Evolutionary conservation across 176 grass and related monocot species (phyloP), one percentile per base, ranked within the genome.

Genomic region (Phoenix roebelenii): DNA sequence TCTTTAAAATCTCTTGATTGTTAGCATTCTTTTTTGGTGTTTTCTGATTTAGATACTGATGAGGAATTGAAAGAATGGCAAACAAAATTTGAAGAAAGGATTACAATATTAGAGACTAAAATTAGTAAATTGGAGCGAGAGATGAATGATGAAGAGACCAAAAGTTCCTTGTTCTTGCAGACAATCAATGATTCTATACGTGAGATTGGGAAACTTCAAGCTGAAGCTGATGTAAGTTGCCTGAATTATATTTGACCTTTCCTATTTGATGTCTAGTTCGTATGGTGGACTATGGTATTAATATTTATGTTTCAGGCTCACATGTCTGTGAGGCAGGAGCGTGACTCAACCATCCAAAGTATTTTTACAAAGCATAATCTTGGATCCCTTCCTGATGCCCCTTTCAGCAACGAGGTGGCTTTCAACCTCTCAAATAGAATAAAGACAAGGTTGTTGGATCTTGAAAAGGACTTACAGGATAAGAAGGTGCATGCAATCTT

Each of bases 11-110:
- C 14, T 44, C 35, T 12, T 44, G 35, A 44, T 44, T 44, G 10
- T 44, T 44, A 44, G 57, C 29, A 16, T 1, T 19, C 26, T 35
- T 50, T 17, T 59, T 50, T 70, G 4, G 50, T 22, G 17, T 50
- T 25, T 56, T 54, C 53, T 78, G 52, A 51, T 86, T 72, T 79
- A 96, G 91, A 90, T 85, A 87, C 91, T 14, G 83, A 96, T 19
- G 91, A 96, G 68, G 91, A 96, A 62, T 65, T 96, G 63, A 87
- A 80, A 77, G 86, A 96, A 65, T 96, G 91, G 86, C 91, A 96
- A 69, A 75, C 71, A 26, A 96, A 96, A 87, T 96, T 96, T 90
- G 72, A 96, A 71, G 91, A 96, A 82, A 87, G 72, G 61, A 90
- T 96, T 74, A 65, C 75, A 28, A 48, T 84, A 57, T 67, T 90